Evolutionary conservation across 805 yeast genomes (phyloP).

Genomic region (Candida xiaguanensis): DNA sequence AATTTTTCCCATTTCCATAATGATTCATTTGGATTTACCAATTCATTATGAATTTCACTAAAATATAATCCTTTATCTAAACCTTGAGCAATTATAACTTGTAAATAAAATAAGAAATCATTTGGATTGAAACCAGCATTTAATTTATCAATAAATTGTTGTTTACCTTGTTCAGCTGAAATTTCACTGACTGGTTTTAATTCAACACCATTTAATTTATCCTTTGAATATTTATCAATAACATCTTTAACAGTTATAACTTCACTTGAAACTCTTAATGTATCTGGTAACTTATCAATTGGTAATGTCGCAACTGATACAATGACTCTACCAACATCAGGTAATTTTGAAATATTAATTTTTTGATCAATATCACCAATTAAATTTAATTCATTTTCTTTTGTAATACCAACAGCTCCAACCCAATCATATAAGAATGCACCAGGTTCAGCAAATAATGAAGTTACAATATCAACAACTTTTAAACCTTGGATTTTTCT

Average conservation of each 20-base stretch:
- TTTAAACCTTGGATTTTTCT: slow-evolving; percentile 8
- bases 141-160: slow-evolving; percentile 7
- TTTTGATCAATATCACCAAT: slow-evolving; percentile 38
- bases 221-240: slow-evolving; percentile 36
- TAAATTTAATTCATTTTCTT: slow-evolving; percentile 28
- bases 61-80: slow-evolving; percentile 19
- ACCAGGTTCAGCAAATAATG: slow-evolving; percentile 10
- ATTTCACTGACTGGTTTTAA: slow-evolving; percentile 16
- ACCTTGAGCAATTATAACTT: slow-evolving; percentile 17
- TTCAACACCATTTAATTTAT: slow-evolving; percentile 17
- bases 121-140: slow-evolving; percentile 23
- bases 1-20: slow-evolving; percentile 35
- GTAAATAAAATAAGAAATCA: slow-evolving; percentile 38
- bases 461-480: slow-evolving; percentile 11
- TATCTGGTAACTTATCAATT: slow-evolving; percentile 40
- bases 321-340: slow-evolving; percentile 43
- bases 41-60: slow-evolving; percentile 23
- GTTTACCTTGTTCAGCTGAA: slow-evolving; percentile 23
- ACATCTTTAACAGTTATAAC: slow-evolving; percentile 36
- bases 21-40: slow-evolving; percentile 34
- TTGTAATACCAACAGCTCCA: slow-evolving; percentile 36
- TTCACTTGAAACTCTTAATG: slow-evolving; percentile 41
- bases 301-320: slow-evolving; percentile 36
- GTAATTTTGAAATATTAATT: slow-evolving; percentile 31
- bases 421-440: slow-evolving; percentile 29